These are phyloP conservation scores for Ustilago loliicola DNA, from an alignment of 1,284 basidiomycete genomes.

Conservation along the genomic window DNA sequence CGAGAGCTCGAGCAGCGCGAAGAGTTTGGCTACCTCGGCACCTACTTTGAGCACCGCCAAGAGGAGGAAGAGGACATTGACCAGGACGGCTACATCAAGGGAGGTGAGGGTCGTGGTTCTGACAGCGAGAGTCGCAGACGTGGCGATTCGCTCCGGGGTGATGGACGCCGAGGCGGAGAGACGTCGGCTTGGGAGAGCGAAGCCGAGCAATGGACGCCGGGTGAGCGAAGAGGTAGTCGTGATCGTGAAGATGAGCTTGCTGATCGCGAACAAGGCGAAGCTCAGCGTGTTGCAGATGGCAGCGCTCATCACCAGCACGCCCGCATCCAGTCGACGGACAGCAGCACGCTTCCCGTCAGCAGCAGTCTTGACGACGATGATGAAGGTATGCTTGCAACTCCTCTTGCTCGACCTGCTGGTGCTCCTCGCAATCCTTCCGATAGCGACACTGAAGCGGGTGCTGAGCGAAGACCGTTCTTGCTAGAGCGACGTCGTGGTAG, in stretches of 20 bases:
- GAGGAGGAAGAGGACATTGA: conserved; percentile 67
- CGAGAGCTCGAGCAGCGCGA: conserved; percentile 84
- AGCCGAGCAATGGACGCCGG: conserved; percentile 40
- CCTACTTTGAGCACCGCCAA: conserved; percentile 63
- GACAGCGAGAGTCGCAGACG: conserved; percentile 47
- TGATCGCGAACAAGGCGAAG: conserved; percentile 12
- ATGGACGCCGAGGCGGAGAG: conserved; percentile 40
- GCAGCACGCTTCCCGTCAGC: conserved; percentile 26
- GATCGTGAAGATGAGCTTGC: conserved; percentile 15
- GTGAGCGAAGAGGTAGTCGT: conserved; percentile 25
- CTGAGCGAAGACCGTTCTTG: conserved; percentile 30
- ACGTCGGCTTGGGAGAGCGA: conserved; percentile 59
- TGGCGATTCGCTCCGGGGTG: conserved; percentile 27
- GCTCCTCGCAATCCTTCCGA: conserved; percentile 20
- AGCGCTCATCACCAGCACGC: too few species aligned
- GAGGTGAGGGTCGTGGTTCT: conserved; percentile 58
- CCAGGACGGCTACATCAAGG: conserved; percentile 67
- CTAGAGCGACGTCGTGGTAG: conserved; percentile 44
- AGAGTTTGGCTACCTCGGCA: conserved; percentile 87
- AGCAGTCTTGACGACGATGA: conserved; percentile 52
- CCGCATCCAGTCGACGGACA: conserved; percentile 21
- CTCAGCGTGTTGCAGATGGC: conserved; percentile 4
- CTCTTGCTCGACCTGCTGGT: conserved; percentile 35
- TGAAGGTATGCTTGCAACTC: conserved; percentile 45
- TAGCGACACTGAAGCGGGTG: conserved; percentile 29